Evolutionary conservation across 192 early-diverging fungal species (phyloP).

Genomic region (Podila epicladia): DNA sequence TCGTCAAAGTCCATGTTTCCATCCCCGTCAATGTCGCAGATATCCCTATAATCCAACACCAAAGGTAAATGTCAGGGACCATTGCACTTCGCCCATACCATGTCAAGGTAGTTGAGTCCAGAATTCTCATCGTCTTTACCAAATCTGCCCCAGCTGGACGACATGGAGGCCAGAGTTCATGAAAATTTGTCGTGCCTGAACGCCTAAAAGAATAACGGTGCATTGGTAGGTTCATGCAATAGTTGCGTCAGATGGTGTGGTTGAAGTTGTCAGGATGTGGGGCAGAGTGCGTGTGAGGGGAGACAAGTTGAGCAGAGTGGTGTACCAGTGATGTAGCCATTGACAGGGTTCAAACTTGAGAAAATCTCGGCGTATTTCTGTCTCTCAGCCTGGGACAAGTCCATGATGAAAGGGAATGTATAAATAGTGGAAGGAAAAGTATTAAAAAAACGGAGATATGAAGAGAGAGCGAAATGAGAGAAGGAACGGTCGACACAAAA

Average conservation of each 20-base stretch:
- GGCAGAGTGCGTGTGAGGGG: background rate
- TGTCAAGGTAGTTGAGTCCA: no score
- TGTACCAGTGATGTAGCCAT: conserved; percentile 64
- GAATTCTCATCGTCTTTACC: conserved; percentile 13
- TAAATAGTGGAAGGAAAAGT: background rate
- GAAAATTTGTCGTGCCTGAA: conserved; percentile 46
- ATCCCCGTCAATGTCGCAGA: conserved; percentile 86
- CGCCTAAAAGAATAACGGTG: conserved; percentile 2
- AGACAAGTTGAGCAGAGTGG: background rate
- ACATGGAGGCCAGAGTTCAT: conserved; percentile 46
- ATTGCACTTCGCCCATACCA: no score
- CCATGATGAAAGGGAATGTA: conserved; percentile 25
- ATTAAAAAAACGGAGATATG: background rate
- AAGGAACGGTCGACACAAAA: background rate
- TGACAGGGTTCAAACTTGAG: conserved; percentile 55
- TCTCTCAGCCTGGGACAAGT: conserved; percentile 57
- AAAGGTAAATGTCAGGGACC: background rate
- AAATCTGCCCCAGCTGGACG: conserved; percentile 40
- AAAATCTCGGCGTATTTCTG: conserved; percentile 67
- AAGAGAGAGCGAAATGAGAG: background rate
- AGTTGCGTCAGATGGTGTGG: background rate
- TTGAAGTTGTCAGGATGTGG: background rate
- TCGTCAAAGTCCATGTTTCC: conserved; percentile 86
- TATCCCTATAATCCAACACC: conserved; percentile 58
- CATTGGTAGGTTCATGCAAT: background rate